Conservation (phyloP, 2,329 filamentous ascomycete genomes). For the Fusarium fracticaudum region DNA sequence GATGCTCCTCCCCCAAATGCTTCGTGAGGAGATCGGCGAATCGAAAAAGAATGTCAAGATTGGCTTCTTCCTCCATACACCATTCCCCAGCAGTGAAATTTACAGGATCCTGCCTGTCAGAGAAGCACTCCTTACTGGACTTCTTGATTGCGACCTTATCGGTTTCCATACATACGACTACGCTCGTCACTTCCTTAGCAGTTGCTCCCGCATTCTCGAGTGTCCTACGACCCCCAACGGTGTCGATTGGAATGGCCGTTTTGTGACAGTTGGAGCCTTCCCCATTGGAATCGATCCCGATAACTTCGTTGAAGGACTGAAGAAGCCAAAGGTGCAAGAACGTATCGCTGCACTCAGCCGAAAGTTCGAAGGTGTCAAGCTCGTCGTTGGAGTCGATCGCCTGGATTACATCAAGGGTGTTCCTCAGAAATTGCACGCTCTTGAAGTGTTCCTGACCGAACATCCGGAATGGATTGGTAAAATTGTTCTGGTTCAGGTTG, state of each 20-base stretch:
- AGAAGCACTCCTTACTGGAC: constrained; percentile 85
- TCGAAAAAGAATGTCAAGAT: constrained; percentile 93
- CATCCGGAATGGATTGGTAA: constrained; percentile 99
- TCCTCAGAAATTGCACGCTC: constrained; percentile 94
- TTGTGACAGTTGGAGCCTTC: constrained; percentile 92
- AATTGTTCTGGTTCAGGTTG: constrained; percentile 94
- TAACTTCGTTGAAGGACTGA: constrained; percentile 89
- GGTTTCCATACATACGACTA: constrained; percentile 99
- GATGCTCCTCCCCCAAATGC: constrained; percentile 95
- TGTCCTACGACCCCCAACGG: constrained; percentile 89
- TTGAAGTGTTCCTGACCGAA: constrained; percentile 96
- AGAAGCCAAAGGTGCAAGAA: constrained; percentile 86
- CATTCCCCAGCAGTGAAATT: constrained; percentile 96
- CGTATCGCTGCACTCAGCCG: constrained; percentile 85
- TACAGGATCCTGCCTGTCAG: constrained; percentile 95
- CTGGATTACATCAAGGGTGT: constrained; percentile 99
- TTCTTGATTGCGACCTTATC: constrained; percentile 93
- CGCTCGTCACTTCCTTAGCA: constrained; percentile 95
- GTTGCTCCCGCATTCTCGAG: constrained; percentile 89
- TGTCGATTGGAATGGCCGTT: constrained; percentile 88
- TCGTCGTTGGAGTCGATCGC: constrained; percentile 96
- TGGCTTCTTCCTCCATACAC: constrained; percentile 97
- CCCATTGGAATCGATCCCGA: constrained; percentile 98
- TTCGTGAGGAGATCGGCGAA: constrained; percentile 86
- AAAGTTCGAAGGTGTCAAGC: constrained; percentile 95